phyloP scores from a whole-genome alignment of 192 early-diverging fungal genomes.

The Mortierella claussenii region DNA sequence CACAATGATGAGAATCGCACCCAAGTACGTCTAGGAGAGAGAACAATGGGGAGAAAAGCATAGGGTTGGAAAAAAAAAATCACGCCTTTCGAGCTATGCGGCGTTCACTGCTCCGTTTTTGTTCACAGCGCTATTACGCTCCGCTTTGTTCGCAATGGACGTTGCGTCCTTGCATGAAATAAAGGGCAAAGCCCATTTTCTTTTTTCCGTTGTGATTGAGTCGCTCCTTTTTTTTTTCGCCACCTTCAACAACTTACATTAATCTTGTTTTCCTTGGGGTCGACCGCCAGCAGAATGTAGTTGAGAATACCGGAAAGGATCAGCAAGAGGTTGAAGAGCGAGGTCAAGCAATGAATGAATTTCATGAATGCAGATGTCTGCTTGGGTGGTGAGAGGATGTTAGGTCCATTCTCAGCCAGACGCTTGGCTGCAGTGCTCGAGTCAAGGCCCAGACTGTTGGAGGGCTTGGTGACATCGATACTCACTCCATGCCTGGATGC shows the following conservation, averaged over 20 bases:
- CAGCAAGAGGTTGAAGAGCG: conserved; percentile 91
- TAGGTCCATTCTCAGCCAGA: conserved; percentile 78
- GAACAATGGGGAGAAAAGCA: neutral
- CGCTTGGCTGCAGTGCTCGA: conserved; percentile 67
- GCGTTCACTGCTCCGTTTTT: too few species aligned
- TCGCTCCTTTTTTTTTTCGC: too few species aligned
- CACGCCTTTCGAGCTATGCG: too few species aligned
- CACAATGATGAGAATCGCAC: conserved; percentile 90
- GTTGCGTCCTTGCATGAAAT: too few species aligned
- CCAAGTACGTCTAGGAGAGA: conserved; percentile 78
- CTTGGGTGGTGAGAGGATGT: conserved; percentile 88
- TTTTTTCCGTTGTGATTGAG: too few species aligned
- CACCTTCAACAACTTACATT: too few species aligned
- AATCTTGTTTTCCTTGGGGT: conserved; percentile 75
- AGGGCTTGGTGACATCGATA: conserved; percentile 69
- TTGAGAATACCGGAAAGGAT: conserved; percentile 82
- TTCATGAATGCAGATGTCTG: conserved; percentile 77
- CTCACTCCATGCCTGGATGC: conserved; percentile 46
- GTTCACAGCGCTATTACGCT: too few species aligned
- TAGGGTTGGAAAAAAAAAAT: neutral
- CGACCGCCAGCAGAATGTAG: conserved; percentile 84
- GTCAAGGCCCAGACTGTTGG: conserved; percentile 77
- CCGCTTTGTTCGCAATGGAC: neutral
- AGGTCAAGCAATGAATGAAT: conserved; percentile 78
- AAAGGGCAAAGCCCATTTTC: neutral